Percentiles rank a stretch among this genome's conserved stretches.
Evolutionary conservation across 352 stramenopile species (phyloP).

Genomic region (Phytophthora meadii): DNA sequence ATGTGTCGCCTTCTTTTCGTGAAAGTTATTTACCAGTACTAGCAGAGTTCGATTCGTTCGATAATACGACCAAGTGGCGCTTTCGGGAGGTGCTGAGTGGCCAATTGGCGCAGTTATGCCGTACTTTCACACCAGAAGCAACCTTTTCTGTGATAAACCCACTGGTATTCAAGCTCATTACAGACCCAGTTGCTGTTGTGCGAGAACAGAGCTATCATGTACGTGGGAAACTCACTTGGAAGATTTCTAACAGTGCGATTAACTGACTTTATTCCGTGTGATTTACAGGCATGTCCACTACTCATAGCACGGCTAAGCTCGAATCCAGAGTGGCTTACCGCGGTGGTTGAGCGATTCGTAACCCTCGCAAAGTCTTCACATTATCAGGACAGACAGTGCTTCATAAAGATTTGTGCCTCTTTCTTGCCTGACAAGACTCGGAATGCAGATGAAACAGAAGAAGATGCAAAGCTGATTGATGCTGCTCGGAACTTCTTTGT

Average conservation of each 20-base stretch:
- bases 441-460: conserved; percentile 2
- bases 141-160: conserved; percentile 84
- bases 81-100: conserved; percentile 78
- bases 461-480: conserved; percentile 16
- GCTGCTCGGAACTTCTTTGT: conserved; percentile 52
- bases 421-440: conserved; percentile 43
- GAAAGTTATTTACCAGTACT: conserved; percentile 86
- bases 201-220: conserved; percentile 75
- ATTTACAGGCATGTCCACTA: conserved; percentile 64
- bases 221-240: conserved; percentile 11
- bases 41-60: conserved; percentile 64
- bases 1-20: conserved; percentile 72
- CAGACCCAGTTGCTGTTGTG: conserved; percentile 75
- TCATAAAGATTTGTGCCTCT: conserved; percentile 65
- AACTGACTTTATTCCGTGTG: conserved; percentile 5
- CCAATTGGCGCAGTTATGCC: conserved; percentile 78
- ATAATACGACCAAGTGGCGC: conserved; percentile 87
- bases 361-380: conserved; percentile 58
- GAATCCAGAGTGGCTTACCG: conserved; percentile 57
- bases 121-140: conserved; percentile 68
- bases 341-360: conserved; percentile 57
- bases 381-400: conserved; percentile 77
- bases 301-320: conserved; percentile 55
- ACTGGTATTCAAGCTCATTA: conserved; percentile 78
- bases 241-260: background rate